Percentiles rank a stretch among this genome's conserved stretches.
Evolutionary conservation across 225 moss, liverwort and hornwort genomes (phyloP).

Genomic region (Lunularia cruciata): DNA sequence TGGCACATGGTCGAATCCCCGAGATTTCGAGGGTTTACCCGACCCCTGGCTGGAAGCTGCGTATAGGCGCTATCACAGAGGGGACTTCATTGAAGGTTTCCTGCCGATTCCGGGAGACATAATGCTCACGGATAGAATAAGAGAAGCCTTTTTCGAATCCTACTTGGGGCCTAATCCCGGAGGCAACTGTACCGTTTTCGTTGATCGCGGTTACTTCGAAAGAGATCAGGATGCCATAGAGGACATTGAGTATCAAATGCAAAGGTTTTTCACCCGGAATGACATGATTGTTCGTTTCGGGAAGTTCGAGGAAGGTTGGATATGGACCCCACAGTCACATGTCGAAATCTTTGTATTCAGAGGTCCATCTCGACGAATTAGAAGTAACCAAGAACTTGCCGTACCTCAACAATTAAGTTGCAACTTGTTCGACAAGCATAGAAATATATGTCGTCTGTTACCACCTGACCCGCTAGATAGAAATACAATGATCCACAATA

Average conservation of each 20-base stretch:
- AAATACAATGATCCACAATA: conserved; percentile 12
- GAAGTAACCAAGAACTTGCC: too few species aligned
- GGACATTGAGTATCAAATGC: conserved; percentile 4
- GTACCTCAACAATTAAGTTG: too few species aligned
- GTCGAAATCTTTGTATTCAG: conserved; percentile 3
- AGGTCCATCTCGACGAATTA: too few species aligned
- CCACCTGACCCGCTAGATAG: too few species aligned
- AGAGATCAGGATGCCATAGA: conserved; percentile 3
- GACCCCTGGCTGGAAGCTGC: too few species aligned
- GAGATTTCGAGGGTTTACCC: too few species aligned
- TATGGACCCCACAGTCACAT: not conserved
- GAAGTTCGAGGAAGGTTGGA: not conserved
- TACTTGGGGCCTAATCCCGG: conserved; percentile 10
- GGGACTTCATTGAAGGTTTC: too few species aligned
- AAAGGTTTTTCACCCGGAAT: conserved; percentile 2
- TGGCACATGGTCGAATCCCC: too few species aligned
- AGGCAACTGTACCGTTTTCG: conserved; percentile 9
- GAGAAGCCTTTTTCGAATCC: not conserved
- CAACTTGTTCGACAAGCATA: too few species aligned
- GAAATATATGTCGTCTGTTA: too few species aligned
- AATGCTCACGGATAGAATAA: not conserved
- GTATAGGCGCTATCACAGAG: too few species aligned
- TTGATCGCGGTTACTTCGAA: conserved; percentile 19
- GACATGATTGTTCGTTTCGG: conserved; percentile 14
- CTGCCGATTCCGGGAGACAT: conserved; percentile 16